Percentiles rank a stretch among this genome's conserved stretches.
Evolutionary conservation across 176 grass and related monocot genomes (phyloP).

Genomic region (Pontederia crassipes): DNA sequence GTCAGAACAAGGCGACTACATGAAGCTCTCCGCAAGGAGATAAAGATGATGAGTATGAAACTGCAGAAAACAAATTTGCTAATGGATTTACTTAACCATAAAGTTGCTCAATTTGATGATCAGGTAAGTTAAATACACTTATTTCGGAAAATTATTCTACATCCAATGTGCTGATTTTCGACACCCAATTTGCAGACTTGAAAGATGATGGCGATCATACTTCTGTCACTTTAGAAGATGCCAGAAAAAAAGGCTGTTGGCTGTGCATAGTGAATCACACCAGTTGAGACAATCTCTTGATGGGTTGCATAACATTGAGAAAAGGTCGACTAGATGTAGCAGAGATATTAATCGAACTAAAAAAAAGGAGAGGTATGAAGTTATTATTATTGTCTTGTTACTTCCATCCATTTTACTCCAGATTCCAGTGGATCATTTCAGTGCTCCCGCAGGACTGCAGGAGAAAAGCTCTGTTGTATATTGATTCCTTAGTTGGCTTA

Average conservation of each 20-base stretch:
- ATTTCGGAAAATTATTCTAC: neutral
- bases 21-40: slow-evolving; percentile 39
- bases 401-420: too few relatives aligned
- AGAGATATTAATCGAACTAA: slow-evolving; percentile 55
- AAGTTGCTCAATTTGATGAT: slow-evolving; percentile 47
- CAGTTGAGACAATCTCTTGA: slow-evolving; percentile 36
- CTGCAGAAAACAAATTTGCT: slow-evolving; percentile 40
- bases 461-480: slow-evolving; percentile 3
- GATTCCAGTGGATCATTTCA: too few relatives aligned
- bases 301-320: slow-evolving; percentile 40
- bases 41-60: slow-evolving; percentile 43
- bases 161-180: neutral
- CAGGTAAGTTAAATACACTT: slow-evolving; percentile 29
- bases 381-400: neutral
- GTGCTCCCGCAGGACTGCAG: too few relatives aligned
- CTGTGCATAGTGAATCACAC: slow-evolving; percentile 38
- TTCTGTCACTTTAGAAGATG: slow-evolving; percentile 35
- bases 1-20: slow-evolving; percentile 48
- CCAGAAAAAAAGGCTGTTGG: slow-evolving; percentile 42
- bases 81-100: slow-evolving; percentile 61
- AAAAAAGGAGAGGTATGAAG: slow-evolving; percentile 69
- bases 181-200: slow-evolving; percentile 36
- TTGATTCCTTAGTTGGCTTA: neutral
- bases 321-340: slow-evolving; percentile 44
- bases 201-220: slow-evolving; percentile 50